phyloP scores from a whole-genome alignment of 2,329 filamentous ascomycete species.

The Clonostachys chloroleuca region DNA sequence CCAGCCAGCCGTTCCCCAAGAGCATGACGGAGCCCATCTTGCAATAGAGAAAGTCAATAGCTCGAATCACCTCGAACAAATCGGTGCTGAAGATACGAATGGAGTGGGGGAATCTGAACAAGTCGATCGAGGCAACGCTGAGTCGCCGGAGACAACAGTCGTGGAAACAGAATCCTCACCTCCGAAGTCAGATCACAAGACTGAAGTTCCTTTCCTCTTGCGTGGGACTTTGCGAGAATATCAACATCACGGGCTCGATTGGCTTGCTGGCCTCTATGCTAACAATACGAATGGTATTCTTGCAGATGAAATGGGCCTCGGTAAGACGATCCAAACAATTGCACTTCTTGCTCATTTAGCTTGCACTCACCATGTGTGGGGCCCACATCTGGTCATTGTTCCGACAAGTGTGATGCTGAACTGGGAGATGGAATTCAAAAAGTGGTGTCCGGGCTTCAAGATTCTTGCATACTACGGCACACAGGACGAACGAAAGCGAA shows the following conservation, averaged over 20 bases:
- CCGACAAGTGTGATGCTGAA: slow-evolving; percentile 98
- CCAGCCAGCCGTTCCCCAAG: too few species aligned
- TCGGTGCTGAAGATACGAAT: background rate
- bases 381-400: slow-evolving; percentile 91
- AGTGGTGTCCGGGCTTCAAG: slow-evolving; percentile 97
- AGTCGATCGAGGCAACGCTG: background rate
- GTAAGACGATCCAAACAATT: slow-evolving; percentile 98
- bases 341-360: slow-evolving; percentile 89
- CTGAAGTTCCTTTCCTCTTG: slow-evolving; percentile 74
- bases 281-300: slow-evolving; percentile 94
- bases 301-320: slow-evolving; percentile 96
- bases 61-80: too few species aligned
- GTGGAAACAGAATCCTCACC: background rate
- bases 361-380: slow-evolving; percentile 87
- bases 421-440: slow-evolving; percentile 99
- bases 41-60: too few species aligned
- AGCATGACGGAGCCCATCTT: too few species aligned
- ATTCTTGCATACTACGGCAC: slow-evolving; percentile 96
- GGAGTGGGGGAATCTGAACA: background rate
- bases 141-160: background rate
- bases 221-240: slow-evolving; percentile 91
- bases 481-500: slow-evolving; percentile 85
- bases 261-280: slow-evolving; percentile 88
- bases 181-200: slow-evolving; percentile 44
- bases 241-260: slow-evolving; percentile 94